phyloP scores from a whole-genome alignment of 495 filamentous ascomycete species.

The Alectoria sarmentosa region DNA sequence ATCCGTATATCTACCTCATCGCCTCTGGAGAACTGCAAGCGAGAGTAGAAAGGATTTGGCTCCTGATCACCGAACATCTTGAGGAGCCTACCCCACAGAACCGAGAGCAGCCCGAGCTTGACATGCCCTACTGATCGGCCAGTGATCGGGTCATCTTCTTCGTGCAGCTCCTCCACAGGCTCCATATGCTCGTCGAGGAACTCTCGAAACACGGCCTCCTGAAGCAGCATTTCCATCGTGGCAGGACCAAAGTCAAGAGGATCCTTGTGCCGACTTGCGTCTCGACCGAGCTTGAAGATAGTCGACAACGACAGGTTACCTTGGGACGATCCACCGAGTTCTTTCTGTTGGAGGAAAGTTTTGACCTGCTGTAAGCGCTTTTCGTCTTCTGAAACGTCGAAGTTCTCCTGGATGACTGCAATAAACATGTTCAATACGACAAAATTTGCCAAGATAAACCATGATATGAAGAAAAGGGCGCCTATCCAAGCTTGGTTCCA shows the following conservation, averaged over 20 bases:
- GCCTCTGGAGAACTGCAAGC: constrained; percentile 60
- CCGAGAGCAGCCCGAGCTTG: constrained; percentile 49
- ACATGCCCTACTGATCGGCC: constrained; percentile 31
- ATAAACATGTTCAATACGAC: constrained; percentile 99
- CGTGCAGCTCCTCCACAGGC: constrained; percentile 26
- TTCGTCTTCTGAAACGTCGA: constrained; percentile 98
- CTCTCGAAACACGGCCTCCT: constrained; percentile 88
- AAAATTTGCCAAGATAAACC: constrained; percentile 93
- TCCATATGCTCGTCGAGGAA: constrained; percentile 72
- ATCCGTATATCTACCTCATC: constrained; percentile 77
- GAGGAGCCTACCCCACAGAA: constrained; percentile 49
- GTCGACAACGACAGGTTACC: constrained; percentile 79
- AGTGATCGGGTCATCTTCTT: constrained; percentile 28
- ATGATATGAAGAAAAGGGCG: constrained; percentile 84
- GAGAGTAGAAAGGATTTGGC: constrained; percentile 93
- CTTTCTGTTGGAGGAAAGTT: constrained; percentile 85
- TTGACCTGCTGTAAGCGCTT: constrained; percentile 95
- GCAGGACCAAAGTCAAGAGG: constrained; percentile 83
- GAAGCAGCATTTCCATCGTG: constrained; percentile 88
- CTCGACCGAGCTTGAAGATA: constrained; percentile 74
- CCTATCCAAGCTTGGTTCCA: constrained; percentile 84
- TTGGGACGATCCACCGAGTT: constrained; percentile 58
- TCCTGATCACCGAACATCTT: constrained; percentile 55
- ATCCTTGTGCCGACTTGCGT: constrained; percentile 58
- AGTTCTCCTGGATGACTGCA: constrained; percentile 99